A percentile compares a stretch with the other conserved stretches of the same genome.
phyloP scores from a whole-genome alignment of 2,329 filamentous ascomycete species.

The Claviceps paspali region DNA sequence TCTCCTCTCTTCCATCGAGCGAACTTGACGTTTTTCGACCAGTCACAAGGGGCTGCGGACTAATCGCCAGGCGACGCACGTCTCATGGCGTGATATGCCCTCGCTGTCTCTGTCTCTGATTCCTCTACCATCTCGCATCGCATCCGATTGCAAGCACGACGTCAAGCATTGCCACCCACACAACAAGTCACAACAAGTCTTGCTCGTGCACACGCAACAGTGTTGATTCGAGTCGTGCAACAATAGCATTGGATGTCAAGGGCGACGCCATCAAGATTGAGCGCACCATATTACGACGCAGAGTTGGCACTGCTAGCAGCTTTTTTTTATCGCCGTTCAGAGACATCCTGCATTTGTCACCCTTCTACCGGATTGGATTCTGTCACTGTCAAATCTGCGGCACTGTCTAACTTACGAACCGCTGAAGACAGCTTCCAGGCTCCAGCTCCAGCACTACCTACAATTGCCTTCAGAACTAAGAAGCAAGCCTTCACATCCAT shows the following conservation, averaged over 20 bases:
- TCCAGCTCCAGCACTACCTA: too few relatives aligned
- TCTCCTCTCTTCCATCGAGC: background rate
- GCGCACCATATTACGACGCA: background rate
- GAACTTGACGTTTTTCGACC: background rate
- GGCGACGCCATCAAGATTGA: background rate
- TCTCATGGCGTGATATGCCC: background rate
- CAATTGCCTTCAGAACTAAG: background rate
- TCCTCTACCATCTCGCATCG: background rate
- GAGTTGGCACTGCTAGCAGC: too few relatives aligned
- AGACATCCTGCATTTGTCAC: too few relatives aligned
- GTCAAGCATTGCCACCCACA: conserved; percentile 2
- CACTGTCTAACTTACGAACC: too few relatives aligned
- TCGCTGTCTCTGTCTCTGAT: conserved; percentile 1
- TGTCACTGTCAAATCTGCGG: too few relatives aligned
- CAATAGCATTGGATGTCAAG: background rate
- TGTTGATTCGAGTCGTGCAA: background rate
- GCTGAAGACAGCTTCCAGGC: too few relatives aligned
- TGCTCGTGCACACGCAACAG: background rate
- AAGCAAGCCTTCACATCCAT: background rate
- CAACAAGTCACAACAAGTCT: conserved; percentile 1
- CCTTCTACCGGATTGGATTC: too few relatives aligned
- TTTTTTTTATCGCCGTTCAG: background rate
- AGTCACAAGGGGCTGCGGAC: conserved; percentile 1
- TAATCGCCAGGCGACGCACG: background rate
- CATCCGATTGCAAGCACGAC: background rate